Evolutionary conservation across 208 protist genomes (phyloP).

Genomic region (Trichomonas tenax): DNA sequence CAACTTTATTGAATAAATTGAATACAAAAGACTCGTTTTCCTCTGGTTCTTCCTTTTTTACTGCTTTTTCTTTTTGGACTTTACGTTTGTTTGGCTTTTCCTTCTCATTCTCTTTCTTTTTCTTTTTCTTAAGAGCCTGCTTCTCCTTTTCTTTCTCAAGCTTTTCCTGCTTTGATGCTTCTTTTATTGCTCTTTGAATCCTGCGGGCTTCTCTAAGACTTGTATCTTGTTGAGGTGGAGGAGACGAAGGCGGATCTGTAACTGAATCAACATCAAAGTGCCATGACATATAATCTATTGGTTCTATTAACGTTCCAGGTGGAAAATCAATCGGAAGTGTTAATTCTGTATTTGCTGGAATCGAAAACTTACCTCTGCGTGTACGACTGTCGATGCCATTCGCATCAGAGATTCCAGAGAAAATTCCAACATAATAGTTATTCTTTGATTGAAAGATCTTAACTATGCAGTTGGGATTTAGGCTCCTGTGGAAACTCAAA

Average conservation of each 20-base stretch:
- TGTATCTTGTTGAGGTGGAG: neutral
- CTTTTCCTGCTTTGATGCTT: neutral
- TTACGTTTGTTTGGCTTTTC: neutral
- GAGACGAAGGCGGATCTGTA: neutral
- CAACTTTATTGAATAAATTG: neutral
- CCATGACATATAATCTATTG: neutral
- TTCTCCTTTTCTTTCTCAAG: neutral
- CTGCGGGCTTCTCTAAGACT: neutral
- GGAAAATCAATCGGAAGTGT: neutral
- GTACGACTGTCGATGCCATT: neutral
- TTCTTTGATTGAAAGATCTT: neutral
- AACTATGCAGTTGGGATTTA: neutral
- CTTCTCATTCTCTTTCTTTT: neutral
- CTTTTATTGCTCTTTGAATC: neutral
- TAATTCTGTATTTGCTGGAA: neutral
- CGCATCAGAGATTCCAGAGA: neutral
- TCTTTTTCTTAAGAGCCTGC: neutral
- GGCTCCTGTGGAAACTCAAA: neutral
- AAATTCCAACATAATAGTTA: neutral
- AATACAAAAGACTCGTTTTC: neutral
- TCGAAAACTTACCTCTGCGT: neutral
- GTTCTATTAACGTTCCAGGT: neutral
- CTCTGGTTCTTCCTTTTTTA: neutral
- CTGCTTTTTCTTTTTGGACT: neutral
- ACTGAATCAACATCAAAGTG: neutral